Evolutionary conservation across 2,329 filamentous ascomycete species (phyloP), one percentile per base, ranked within the genome.

Genomic region (Apiospora sp.): DNA sequence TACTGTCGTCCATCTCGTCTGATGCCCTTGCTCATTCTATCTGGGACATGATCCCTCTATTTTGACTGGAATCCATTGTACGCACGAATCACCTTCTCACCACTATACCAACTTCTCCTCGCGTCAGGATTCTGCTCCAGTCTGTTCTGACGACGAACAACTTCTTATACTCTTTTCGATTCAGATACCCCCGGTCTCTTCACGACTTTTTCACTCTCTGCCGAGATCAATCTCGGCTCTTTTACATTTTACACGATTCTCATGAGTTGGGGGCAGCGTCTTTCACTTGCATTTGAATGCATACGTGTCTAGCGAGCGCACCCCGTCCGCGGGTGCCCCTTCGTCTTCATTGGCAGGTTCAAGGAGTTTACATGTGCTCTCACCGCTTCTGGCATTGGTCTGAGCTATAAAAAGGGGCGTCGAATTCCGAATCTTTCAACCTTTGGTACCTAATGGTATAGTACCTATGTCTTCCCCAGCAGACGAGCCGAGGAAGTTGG

Each of bases 311-410:
- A 41, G 34, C 22, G 16, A 64, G 58, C 58, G 34, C 58, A 64
- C 22, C n/a, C 34, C 58, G 13, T 41, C 19, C 16, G 34, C 58
- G 34, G 22, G 58, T 68, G 24, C 43, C 22, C 67, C 13, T 30
- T 68, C 24, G 27, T 48, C 67, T 68, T 68, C 67, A 68, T 46
- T 68, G 41, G 67, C 67, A 68, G 67, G 67, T 48, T 68, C 67
- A 68, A 68, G 44, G 67, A 46, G 67, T 68, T 68, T 24, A 64
- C 34, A 64, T 64, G 19, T 41, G 34, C 34, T 64, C 58, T 41
- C 34, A 41, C 30, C 41, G 58, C 58, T 64, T 64, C 34, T 64
- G 58, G 58, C 58, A 41, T 64, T 41, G 34, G 58, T 64, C 58
- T 14, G 58, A 41, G 34, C 58, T 41, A 41, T 37, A 22, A 41